These are phyloP conservation scores for Fusarium sp. DNA, from an alignment of 2,329 filamentous ascomycete species.

Conservation along the genomic window DNA sequence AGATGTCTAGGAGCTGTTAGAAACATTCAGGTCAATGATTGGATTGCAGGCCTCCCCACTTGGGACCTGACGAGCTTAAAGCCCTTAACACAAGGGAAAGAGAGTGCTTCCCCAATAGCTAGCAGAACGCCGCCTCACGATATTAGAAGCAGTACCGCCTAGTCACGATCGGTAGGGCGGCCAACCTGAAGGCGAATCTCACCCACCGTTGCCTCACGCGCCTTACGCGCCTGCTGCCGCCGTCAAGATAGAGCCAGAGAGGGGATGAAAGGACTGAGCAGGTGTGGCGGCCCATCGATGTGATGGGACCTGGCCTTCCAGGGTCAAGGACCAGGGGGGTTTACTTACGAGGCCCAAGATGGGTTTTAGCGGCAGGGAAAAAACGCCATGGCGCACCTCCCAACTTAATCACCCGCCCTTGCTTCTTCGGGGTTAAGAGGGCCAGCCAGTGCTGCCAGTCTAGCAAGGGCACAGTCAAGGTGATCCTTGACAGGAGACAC, in stretches of 20 bases:
- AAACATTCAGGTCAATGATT: slow-evolving; percentile 35
- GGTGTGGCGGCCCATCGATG: slow-evolving; percentile 12
- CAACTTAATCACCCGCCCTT: slow-evolving; percentile 4
- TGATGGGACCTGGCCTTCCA: slow-evolving; percentile 9
- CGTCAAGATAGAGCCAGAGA: slow-evolving; percentile 6
- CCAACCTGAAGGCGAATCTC: slow-evolving; percentile 36
- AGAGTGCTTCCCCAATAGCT: slow-evolving; percentile 36
- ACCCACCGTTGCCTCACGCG: slow-evolving; percentile 36
- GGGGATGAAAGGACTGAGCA: slow-evolving; percentile 3
- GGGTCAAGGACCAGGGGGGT: slow-evolving; percentile 10
- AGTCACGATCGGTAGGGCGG: slow-evolving; percentile 36
- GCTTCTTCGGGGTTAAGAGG: slow-evolving; percentile 8
- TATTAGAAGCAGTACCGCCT: slow-evolving; percentile 17
- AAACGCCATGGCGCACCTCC: slow-evolving; percentile 19
- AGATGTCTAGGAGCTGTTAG: slow-evolving; percentile 28
- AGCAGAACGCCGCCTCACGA: slow-evolving; percentile 39
- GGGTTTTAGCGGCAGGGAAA: slow-evolving; percentile 7
- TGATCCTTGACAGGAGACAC: slow-evolving; percentile 18
- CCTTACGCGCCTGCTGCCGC: slow-evolving; percentile 39
- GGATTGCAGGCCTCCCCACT: slow-evolving; percentile 39
- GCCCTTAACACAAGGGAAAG: slow-evolving; percentile 35
- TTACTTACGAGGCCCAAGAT: slow-evolving; percentile 10
- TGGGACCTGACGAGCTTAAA: slow-evolving; percentile 25
- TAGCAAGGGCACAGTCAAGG: slow-evolving; percentile 6
- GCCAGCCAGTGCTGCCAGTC: not conserved